phyloP scores from a whole-genome alignment of 768 basidiomycete species.

The Lactarius sanguifluus region DNA sequence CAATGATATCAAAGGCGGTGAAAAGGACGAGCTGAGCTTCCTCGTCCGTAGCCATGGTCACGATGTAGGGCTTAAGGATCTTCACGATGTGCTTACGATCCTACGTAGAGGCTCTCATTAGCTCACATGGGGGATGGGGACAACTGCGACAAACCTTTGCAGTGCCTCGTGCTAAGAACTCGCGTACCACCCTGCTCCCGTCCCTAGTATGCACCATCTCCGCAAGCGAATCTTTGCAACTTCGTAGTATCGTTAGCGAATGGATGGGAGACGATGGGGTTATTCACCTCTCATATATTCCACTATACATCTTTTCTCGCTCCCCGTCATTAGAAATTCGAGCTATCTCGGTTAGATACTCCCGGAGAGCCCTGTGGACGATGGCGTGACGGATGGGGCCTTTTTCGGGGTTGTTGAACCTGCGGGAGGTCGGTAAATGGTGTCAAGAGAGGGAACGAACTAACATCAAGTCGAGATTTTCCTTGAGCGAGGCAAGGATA shows the following conservation, averaged over 20 bases:
- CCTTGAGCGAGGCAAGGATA: slow-evolving; percentile 66
- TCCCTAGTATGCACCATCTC: slow-evolving; percentile 96
- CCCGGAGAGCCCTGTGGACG: slow-evolving; percentile 85
- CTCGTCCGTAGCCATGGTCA: slow-evolving; percentile 84
- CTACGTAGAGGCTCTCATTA: slow-evolving; percentile 36
- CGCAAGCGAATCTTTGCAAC: slow-evolving; percentile 80
- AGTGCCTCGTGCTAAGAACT: slow-evolving; percentile 77
- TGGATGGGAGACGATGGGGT: not conserved
- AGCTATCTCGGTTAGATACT: slow-evolving; percentile 70
- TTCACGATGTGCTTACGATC: slow-evolving; percentile 93
- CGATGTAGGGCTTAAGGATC: slow-evolving; percentile 83
- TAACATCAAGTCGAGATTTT: slow-evolving; percentile 73
- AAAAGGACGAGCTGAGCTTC: slow-evolving; percentile 90
- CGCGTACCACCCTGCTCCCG: slow-evolving; percentile 81
- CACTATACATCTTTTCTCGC: slow-evolving; percentile 69
- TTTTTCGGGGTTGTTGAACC: slow-evolving; percentile 91
- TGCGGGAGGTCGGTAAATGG: slow-evolving; percentile 35
- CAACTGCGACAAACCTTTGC: slow-evolving; percentile 64
- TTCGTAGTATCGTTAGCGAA: slow-evolving; percentile 34
- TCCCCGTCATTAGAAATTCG: slow-evolving; percentile 60
- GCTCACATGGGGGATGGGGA: not conserved
- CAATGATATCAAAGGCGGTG: slow-evolving; percentile 85
- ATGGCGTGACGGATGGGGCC: slow-evolving; percentile 84
- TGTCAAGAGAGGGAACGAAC: slow-evolving; percentile 32
- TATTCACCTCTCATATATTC: slow-evolving; percentile 74